Evolutionary conservation across 495 filamentous ascomycete genomes (phyloP).

Genomic region (Xylaria venustula): DNA sequence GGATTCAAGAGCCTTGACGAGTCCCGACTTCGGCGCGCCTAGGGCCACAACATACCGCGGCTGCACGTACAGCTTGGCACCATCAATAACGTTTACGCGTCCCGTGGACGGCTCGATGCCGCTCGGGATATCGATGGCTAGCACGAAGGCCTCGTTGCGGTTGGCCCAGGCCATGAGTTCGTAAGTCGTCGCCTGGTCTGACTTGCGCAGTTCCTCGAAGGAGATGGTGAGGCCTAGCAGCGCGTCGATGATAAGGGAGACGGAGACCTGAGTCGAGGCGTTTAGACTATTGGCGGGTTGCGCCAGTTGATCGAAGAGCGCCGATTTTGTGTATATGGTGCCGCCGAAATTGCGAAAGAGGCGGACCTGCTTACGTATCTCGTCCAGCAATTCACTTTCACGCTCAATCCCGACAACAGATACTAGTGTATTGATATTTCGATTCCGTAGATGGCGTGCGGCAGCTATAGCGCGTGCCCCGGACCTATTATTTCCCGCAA

Average conservation of each 20-base stretch:
- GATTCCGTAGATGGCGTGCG: conserved; percentile 80
- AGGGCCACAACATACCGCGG: conserved; percentile 76
- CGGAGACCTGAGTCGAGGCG: conserved; percentile 37
- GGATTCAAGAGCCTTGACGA: conserved; percentile 66
- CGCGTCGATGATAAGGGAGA: conserved; percentile 86
- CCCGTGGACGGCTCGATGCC: conserved; percentile 81
- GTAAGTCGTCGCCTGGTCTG: conserved; percentile 78
- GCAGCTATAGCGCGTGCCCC: conserved; percentile 83
- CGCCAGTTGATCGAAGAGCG: conserved; percentile 51
- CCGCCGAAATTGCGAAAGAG: conserved; percentile 78
- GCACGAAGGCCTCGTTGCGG: conserved; percentile 67
- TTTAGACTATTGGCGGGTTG: conserved; percentile 27
- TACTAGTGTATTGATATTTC: conserved; percentile 72
- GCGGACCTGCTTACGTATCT: conserved; percentile 69
- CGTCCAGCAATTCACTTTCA: conserved; percentile 61
- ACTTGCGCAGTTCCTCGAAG: conserved; percentile 78
- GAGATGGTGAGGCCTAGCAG: conserved; percentile 78
- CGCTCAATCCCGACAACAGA: conserved; percentile 80
- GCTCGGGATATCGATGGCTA: conserved; percentile 84
- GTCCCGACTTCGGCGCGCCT: conserved; percentile 78
- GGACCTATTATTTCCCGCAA: conserved; percentile 85
- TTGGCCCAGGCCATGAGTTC: conserved; percentile 88
- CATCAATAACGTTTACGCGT: conserved; percentile 57
- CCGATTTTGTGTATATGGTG: conserved; percentile 55
- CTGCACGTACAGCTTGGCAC: conserved; percentile 68